Percentiles rank a stretch among this genome's conserved stretches.
Evolutionary conservation across 2,329 filamentous ascomycete genomes (phyloP).

Genomic region (Fusarium nisikadoi): DNA sequence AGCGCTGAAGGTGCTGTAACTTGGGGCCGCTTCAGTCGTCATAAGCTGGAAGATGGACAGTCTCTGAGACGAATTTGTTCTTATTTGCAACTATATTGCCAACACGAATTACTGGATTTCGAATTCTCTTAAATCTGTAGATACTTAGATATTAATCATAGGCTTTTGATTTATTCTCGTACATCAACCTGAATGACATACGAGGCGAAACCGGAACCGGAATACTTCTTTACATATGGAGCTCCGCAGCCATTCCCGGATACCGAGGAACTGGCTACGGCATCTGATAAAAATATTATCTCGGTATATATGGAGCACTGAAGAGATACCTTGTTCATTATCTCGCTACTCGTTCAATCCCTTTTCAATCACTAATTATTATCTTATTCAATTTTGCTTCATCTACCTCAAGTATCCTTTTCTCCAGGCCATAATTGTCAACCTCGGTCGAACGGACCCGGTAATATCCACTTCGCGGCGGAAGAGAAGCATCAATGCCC

Average conservation of each 20-base stretch:
- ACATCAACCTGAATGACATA: background rate
- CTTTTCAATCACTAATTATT: no score
- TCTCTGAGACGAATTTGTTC: background rate
- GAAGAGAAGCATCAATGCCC: slow-evolving; percentile 5
- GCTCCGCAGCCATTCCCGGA: slow-evolving; percentile 16
- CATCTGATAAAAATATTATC: slow-evolving; percentile 27
- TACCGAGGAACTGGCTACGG: slow-evolving; percentile 25
- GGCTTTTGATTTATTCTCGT: background rate
- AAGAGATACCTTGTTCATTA: no score
- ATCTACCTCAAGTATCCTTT: background rate
- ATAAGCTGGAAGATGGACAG: background rate
- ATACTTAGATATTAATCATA: background rate
- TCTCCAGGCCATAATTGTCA: background rate
- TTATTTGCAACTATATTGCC: background rate
- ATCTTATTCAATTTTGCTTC: background rate
- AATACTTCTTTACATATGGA: background rate
- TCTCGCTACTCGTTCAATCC: accelerated
- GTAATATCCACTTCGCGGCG: slow-evolving; percentile 31
- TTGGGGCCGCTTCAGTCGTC: slow-evolving; percentile 1
- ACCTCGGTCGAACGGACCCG: slow-evolving; percentile 34
- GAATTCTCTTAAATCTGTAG: background rate
- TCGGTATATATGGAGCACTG: background rate
- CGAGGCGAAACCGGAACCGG: slow-evolving; percentile 7
- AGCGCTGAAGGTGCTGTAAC: slow-evolving; percentile 5
- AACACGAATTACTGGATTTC: background rate